phyloP scores from a whole-genome alignment of 352 stramenopile genomes.

The Aphanomyces euteiches region DNA sequence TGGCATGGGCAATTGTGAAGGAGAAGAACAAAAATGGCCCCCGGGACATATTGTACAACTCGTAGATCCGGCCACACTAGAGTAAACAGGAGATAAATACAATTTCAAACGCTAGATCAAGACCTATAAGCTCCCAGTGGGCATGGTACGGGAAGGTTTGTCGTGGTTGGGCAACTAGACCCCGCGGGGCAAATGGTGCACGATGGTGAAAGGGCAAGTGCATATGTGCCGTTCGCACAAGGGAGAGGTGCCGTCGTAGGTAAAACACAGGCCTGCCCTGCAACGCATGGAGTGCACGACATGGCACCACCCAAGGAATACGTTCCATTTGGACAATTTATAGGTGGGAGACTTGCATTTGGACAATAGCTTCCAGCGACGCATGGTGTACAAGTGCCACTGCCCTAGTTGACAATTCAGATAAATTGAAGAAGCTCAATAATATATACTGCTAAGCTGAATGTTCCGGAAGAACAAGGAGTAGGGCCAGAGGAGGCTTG shows the following conservation, averaged over 20 bases:
- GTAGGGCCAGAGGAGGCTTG: slow-evolving; percentile 35
- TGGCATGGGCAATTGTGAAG: slow-evolving; percentile 11
- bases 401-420: slow-evolving; percentile 3
- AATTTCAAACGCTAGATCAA: not conserved
- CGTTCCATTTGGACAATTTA: slow-evolving; percentile 31
- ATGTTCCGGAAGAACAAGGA: slow-evolving; percentile 39
- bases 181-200: slow-evolving; percentile 17
- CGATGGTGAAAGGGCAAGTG: slow-evolving; percentile 13
- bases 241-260: slow-evolving; percentile 3
- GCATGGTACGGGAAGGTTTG: slow-evolving; percentile 15
- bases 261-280: slow-evolving; percentile 33
- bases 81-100: not conserved
- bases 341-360: slow-evolving; percentile 6
- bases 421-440: not conserved
- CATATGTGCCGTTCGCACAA: slow-evolving; percentile 27
- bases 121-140: slow-evolving; percentile 3
- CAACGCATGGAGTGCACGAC: slow-evolving; percentile 40
- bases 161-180: slow-evolving; percentile 11
- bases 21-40: slow-evolving; percentile 31
- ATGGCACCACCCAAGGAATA: slow-evolving; percentile 37
- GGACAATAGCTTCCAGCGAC: not conserved
- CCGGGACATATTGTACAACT: slow-evolving; percentile 13
- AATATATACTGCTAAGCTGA: slow-evolving; percentile 29
- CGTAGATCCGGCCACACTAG: not conserved
- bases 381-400: not conserved